Evolutionary conservation across 495 filamentous ascomycete genomes (phyloP), one percentile per base, ranked within the genome.

Genomic region (Aeminium ludgeri): DNA sequence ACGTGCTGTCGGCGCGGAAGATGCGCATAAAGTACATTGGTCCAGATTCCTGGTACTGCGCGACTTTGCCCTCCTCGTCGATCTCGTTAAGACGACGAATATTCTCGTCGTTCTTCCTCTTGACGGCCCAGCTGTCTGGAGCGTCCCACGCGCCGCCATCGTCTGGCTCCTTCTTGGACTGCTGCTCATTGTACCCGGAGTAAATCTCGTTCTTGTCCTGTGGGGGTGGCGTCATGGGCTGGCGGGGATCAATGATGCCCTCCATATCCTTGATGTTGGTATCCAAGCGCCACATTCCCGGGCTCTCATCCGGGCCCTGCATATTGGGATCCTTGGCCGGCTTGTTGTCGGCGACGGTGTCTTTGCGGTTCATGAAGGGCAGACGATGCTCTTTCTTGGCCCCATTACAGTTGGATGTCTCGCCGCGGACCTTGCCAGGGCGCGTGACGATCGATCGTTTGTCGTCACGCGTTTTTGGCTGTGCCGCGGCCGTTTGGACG

Each of bases 121-220:
- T 82, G 27, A 93, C 84, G 27, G 79, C 81, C 86, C 86, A 95
- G 57, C 82, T 89, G 55, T 94, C 86, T 10, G 86, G 86, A 2
- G 85, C 84, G 58, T 84, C 76, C 86, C 86, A 95, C 6, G 68
- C 66, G 27, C 46, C 44, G 40, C 55, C 59, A 30, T 47, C 41
- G 40, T 59, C 62, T 30, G 37, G 48, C 42, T 50, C 55, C 8
- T 35, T 30, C 23, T 46, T 65, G 56, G 38, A 45, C 39, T 66
- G 60, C 50, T 69, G 72, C 11, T 60, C 64, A 12, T 66, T 68
- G 33, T 62, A 59, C 29, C 65, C 68, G 20, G 67, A 67, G 29
- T 42, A 44, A 70, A 65, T 20, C 73, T 69, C 38, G 59, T 63
- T 27, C 7, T 65, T 63, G 29, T 73, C 67, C n/a, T n/a, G n/a